Evolutionary conservation across 305 asterid genomes (phyloP), one percentile per base, ranked within the genome.

Genomic region (Fraxinus xanthoxyloides): DNA sequence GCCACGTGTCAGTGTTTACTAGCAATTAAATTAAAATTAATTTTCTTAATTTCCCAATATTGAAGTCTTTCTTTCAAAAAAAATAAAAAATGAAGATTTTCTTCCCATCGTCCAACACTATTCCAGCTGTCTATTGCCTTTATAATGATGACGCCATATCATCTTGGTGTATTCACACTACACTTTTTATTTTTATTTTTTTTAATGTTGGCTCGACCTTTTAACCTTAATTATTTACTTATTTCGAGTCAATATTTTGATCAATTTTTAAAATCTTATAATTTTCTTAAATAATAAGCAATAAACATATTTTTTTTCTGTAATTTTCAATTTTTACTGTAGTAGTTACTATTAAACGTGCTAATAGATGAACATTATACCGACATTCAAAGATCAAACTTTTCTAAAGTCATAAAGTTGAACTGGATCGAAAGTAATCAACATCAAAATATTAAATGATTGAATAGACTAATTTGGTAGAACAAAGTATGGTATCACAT

Each of bases 81-180:
- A 26, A 26, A 26, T 0, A 26, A 26, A 26, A 26, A 26, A 26
- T 26, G 19, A 72, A 36, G 38, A 46, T 61, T 72, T 72, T 24
- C 28, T 72, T 24, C 43, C 35, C 54, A 23, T 19, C 10, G 31
- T 38, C 32, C 46, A 51, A 38, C 6, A 10, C 7, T 46, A 17
- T 9, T 59, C 77, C 56, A 79, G 34, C 80, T 73, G 56, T 63
- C 48, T 35, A 28, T 77, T 69, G 76, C 43, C 59, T 72, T 28
- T 2, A 5, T 5, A 72, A 34, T 73, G 77, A 8, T 30, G 72
- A 59, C 81, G 77, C 82, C 81, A 34, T 82, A 84, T 78, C 12
- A 56, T 56, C 75, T 48, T 8, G 1, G 26, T 9, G 21, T 17
- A 43, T 43, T 43, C 54, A 43, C 54, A 8, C 13, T 4, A 4